Evolutionary conservation across 2,329 filamentous ascomycete genomes (phyloP).

Genomic region (Penicillium sp.): DNA sequence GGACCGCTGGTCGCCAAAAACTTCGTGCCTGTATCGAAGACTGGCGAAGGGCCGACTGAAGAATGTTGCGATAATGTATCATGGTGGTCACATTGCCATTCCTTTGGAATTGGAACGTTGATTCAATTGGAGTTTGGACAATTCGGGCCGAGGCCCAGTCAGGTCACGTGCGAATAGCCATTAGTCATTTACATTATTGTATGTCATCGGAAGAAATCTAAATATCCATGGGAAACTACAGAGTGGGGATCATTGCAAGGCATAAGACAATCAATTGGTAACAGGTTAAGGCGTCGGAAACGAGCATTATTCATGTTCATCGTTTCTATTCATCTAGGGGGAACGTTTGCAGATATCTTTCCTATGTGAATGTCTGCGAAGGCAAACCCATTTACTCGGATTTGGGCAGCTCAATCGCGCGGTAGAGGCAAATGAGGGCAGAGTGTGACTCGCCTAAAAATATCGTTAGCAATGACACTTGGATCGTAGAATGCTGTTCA

Average conservation of each 20-base stretch:
- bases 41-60: slow-evolving; percentile 23
- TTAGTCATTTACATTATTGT: background rate
- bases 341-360: slow-evolving; percentile 6
- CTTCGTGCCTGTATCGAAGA: background rate
- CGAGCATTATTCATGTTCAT: slow-evolving; percentile 21
- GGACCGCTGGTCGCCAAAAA: slow-evolving; percentile 8
- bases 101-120: background rate
- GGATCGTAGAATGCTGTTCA: slow-evolving; percentile 10
- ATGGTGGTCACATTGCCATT: slow-evolving; percentile 28
- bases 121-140: slow-evolving; percentile 1
- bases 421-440: slow-evolving; percentile 51
- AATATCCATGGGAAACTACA: background rate
- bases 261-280: background rate
- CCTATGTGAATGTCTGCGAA: background rate
- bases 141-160: background rate
- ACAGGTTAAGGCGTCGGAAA: background rate
- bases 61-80: slow-evolving; percentile 24
- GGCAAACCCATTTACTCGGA: slow-evolving; percentile 30
- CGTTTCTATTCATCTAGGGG: slow-evolving; percentile 28
- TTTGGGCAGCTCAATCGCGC: slow-evolving; percentile 49
- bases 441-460: slow-evolving; percentile 50
- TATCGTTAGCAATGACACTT: slow-evolving; percentile 16
- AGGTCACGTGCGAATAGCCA: background rate
- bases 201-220: background rate
- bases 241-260: background rate